phyloP scores from a whole-genome alignment of 257 asterid genomes.

The Solanum peruvianum region DNA sequence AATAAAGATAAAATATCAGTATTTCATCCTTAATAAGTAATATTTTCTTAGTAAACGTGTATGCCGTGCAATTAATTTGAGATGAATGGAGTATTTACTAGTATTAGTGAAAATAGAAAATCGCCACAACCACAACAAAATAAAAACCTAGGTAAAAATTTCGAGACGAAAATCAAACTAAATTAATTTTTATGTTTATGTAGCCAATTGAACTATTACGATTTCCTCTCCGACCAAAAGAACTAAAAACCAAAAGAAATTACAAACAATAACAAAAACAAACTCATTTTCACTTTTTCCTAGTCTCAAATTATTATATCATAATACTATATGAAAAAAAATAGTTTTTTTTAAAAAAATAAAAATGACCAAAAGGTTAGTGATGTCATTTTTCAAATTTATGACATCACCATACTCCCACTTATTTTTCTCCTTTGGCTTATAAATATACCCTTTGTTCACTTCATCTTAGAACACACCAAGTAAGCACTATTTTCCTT shows the following conservation, averaged over 20 bases:
- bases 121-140: not conserved
- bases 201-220: not conserved
- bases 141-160: too few species aligned
- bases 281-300: not conserved
- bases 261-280: not conserved
- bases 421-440: not conserved
- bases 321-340: not conserved
- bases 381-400: not conserved
- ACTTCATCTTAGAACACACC: not conserved
- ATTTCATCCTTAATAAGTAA: not conserved
- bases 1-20: too few species aligned
- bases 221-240: rapidly evolving
- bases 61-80: not conserved
- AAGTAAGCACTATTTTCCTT: not conserved
- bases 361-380: not conserved
- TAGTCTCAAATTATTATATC: not conserved
- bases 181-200: not conserved
- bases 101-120: not conserved
- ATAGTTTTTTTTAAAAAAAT: too few species aligned
- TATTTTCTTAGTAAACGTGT: too few species aligned
- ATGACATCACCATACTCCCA: constrained; percentile 1
- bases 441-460: constrained; percentile 5
- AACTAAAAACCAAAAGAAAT: not conserved
- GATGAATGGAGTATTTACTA: not conserved
- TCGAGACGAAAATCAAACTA: not conserved